These are phyloP conservation scores for Colletotrichum higginsianum DNA, from an alignment of 2,329 filamentous ascomycete genomes.

Conservation along the genomic window DNA sequence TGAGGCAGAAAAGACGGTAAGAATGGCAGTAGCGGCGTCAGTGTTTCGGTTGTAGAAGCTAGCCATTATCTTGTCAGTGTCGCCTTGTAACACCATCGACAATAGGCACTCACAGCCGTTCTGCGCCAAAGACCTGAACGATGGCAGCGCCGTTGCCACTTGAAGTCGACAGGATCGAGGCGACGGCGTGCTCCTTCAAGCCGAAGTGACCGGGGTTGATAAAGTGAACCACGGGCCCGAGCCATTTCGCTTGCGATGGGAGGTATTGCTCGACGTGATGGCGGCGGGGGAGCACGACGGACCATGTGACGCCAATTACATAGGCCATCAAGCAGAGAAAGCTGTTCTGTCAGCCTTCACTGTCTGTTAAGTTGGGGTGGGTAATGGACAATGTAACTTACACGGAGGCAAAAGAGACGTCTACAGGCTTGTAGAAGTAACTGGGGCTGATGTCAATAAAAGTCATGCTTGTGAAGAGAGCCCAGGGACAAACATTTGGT, in stretches of 20 bases:
- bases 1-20: conserved; percentile 37
- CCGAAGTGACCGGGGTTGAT: conserved; percentile 41
- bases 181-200: conserved; percentile 38
- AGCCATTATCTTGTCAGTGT: neutral
- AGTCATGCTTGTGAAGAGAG: neutral
- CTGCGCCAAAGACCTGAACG: conserved; percentile 38
- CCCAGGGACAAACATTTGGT: conserved; percentile 26
- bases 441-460: neutral
- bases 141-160: conserved; percentile 40
- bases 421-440: conserved; percentile 41
- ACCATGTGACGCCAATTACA: conserved; percentile 40
- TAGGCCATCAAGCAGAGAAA: conserved; percentile 39
- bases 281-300: conserved; percentile 35
- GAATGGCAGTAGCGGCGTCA: conserved; percentile 34
- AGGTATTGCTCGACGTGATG: conserved; percentile 39
- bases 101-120: conserved; percentile 22
- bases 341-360: neutral
- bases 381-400: neutral
- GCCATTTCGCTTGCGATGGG: conserved; percentile 38
- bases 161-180: conserved; percentile 38
- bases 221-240: conserved; percentile 37
- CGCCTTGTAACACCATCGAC: neutral
- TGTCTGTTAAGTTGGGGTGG: accelerated
- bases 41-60: conserved; percentile 39
- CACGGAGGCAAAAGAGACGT: conserved; percentile 39